phyloP scores from a whole-genome alignment of 1,139 yeast species.

The Keqinozyma sinolaborantium region DNA sequence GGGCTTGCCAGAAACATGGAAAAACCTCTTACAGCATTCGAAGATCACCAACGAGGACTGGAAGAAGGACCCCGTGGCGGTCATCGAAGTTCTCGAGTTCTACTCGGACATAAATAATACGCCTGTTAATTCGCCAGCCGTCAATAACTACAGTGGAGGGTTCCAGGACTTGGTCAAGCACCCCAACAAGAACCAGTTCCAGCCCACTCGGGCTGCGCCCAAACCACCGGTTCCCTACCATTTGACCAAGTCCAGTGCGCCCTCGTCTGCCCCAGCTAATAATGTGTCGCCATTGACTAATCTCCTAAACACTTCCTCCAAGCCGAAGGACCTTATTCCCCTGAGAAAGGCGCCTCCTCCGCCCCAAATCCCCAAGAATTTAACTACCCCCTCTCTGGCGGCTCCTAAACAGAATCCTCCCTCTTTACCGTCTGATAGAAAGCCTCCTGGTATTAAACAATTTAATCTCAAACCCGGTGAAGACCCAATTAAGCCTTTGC shows the following conservation, averaged over 20 bases:
- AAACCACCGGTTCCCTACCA: constrained; percentile 45
- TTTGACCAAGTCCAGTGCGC: constrained; percentile 17
- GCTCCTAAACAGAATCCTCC: constrained; percentile 35
- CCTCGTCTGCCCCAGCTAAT: constrained; percentile 6
- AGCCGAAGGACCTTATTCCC: constrained; percentile 35
- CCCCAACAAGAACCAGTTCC: constrained; percentile 18
- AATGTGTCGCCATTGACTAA: constrained; percentile 33
- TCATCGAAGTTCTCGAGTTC: constrained; percentile 88
- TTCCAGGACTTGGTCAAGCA: constrained; percentile 13
- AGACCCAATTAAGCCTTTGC: constrained; percentile 12
- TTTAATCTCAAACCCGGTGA: constrained; percentile 6
- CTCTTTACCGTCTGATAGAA: constrained; percentile 17
- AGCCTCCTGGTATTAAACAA: constrained; percentile 6
- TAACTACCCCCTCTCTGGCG: constrained; percentile 7
- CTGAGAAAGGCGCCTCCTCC: constrained; percentile 57
- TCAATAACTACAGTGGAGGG: constrained; percentile 3
- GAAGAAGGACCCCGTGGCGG: constrained; percentile 82
- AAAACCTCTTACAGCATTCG: constrained; percentile 67
- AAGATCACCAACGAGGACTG: constrained; percentile 80
- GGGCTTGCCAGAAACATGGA: constrained; percentile 81
- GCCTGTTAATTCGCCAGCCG: constrained; percentile 23
- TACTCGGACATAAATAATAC: constrained; percentile 50
- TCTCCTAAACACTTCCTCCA: constrained; percentile 23
- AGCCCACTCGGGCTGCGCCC: constrained; percentile 43
- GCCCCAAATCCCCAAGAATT: constrained; percentile 19